Conservation (phyloP, 768 basidiomycete genomes). For the Crepidotus variabilis region DNA sequence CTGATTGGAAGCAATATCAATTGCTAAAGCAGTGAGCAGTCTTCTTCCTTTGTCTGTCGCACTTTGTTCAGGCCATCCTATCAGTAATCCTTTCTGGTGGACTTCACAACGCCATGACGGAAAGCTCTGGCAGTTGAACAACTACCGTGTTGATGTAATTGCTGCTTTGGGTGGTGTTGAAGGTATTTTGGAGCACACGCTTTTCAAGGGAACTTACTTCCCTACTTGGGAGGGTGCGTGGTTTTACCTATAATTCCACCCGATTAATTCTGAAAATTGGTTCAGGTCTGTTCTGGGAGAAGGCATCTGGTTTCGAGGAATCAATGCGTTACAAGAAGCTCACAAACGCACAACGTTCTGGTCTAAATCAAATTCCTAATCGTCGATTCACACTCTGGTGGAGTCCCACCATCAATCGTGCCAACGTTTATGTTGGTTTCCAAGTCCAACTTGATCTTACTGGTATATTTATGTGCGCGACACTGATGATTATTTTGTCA, state of each 20-base stretch:
- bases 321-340: slow-evolving; percentile 95
- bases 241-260: neutral
- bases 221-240: slow-evolving; percentile 88
- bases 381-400: slow-evolving; percentile 99
- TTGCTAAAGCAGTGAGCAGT: slow-evolving; percentile 76
- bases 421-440: slow-evolving; percentile 99
- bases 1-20: slow-evolving; percentile 98
- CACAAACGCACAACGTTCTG: slow-evolving; percentile 97
- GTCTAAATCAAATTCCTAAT: slow-evolving; percentile 97
- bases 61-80: slow-evolving; percentile 8
- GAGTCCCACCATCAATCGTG: slow-evolving; percentile 98
- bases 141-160: slow-evolving; percentile 98
- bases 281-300: slow-evolving; percentile 93
- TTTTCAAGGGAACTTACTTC: slow-evolving; percentile 98
- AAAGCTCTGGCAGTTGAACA: slow-evolving; percentile 96
- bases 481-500: neutral
- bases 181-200: slow-evolving; percentile 92
- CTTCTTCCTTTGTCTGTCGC: neutral
- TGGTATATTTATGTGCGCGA: slow-evolving; percentile 84
- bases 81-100: slow-evolving; percentile 98
- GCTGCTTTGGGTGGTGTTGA: slow-evolving; percentile 97
- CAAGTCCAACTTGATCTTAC: slow-evolving; percentile 98
- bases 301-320: slow-evolving; percentile 94
- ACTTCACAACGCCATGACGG: slow-evolving; percentile 96
- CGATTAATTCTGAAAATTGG: slow-evolving; percentile 3